Base-by-base conservation (phyloP, 2,329 filamentous ascomycete species). In the Cladosporium sp. region DNA sequence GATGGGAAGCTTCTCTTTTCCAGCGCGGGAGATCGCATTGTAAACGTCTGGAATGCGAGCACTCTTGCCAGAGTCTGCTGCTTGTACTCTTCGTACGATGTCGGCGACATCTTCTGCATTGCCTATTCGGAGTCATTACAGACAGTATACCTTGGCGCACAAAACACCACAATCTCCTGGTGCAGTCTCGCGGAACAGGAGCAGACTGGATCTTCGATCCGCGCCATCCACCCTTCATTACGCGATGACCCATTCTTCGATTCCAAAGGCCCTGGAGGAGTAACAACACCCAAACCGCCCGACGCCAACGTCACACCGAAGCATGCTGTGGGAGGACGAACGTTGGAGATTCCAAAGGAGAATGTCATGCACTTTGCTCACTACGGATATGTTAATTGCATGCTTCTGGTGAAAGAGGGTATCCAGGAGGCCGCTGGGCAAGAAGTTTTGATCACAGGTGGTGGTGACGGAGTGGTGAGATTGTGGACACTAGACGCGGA, bases 121-220 rank as follows among this genome's bases (percentile, higher is more conserved):
- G 86, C 85, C 1, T 96, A 95, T 68, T 95, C 90, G 3, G 73
- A 82, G 6, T 78, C 83, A 57, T 77, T 88, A 60, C 80, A 92
- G 58, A 95, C 86, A 0, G 78, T 95, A 3, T 97, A 95, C 67
- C 80, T 95, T 38, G 93, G 93, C 51, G 88, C 90, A 0, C 93
- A 97, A 65, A 96, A 97, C 64, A 93, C 90, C 7, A 89, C 86
- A 33, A 93, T 96, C 46, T 91, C 95, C 64, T 98, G 93, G 93
- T 86, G 89, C 59, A 79, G 84, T 56, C 57, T 59, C 15, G 38
- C 13, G 4, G 40, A 36, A 7, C 19, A 32, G 8, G 53, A 53
- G n/a, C 49, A 58, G 40, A 46, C 52, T 12, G 46, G 47, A 7
- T 40, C 48, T 7, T 45, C 54, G 40, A 39, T 39, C 29, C 32